Evolutionary conservation across 805 yeast genomes (phyloP), one percentile per base, ranked within the genome.

Genomic region (Sugiyamaella valdiviana): DNA sequence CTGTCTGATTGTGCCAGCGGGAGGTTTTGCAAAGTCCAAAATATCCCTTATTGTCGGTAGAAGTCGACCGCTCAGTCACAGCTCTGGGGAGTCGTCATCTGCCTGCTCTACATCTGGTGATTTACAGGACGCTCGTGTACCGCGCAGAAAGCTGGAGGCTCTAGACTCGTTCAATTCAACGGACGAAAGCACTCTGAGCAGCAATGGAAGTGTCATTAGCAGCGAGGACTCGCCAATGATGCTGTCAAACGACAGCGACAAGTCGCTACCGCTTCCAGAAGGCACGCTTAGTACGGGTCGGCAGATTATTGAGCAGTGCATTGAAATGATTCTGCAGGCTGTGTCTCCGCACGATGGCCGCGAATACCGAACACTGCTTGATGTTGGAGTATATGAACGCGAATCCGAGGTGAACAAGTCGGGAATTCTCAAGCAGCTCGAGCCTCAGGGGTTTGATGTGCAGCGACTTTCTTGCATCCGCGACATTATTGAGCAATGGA

Each of bases 401-500:
- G 37, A 40, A 19, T 36, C 49, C 20, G 32, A 21, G 17, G 40
- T 40, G 5, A 43, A 24, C 29, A 46, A 40, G 36, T 26, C 36
- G 3, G 45, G 46, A n/a, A 46, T 36, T 26, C 15, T 9, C 16
- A 17, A 19, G 15, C 45, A 48, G 37, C 44, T 23, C 10, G 29
- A 21, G 21, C 12, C 29, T 2, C 16, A 15, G 7, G 19, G 24
- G 20, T 29, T 26, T 19, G 36, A 36, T 23, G 14, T 20, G 12
- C 26, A 15, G 32, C 14, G 35, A 3, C 51, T 43, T 38, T 9
- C 43, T 16, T 50, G 46, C 16, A 46, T 51, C 16, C 39, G 50
- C n/a, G 51, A 47, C 19, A 44, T 50, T 12, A 44, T 51, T 14
- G 50, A 46, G 21, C 23, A 42, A n/a, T 57, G 61, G 61, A 41